Evolutionary conservation across 2,329 filamentous ascomycete genomes (phyloP), one percentile per base, ranked within the genome.

Genomic region (Alternaria sp.): DNA sequence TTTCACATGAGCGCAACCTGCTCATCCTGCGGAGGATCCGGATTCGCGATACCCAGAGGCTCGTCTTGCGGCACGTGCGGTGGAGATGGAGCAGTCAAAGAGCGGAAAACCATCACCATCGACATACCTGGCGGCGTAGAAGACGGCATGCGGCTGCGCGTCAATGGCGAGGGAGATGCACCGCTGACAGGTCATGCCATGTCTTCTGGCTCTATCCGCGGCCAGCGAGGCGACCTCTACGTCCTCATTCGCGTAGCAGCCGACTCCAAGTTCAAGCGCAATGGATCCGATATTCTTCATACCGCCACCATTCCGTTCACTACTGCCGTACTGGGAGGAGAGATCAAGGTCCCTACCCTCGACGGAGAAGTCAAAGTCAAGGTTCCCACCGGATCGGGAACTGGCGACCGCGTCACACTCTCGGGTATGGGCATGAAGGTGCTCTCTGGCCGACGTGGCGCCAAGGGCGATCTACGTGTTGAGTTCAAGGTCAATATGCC

Each of bases 1-100:
- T 98, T 99, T 80, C 94, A 98, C 80, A 94, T 99, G 89, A 92
- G 91, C 4, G 92, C 91, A 61, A 96, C 93, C 1, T 99, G 95
- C 78, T 84, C 86, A 21, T 81, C 87, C 34, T 99, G 95, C 76
- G 88, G 88, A 51, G 95, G 95, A 3, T 88, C 86, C 42, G 95
- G 95, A 46, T 82, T 88, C 51, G 84, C 85, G 2, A 89, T 92
- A 33, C 93, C 95, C 2, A 87, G 85, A 67, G 92, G 92, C 42
- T 89, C 88, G 10, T 91, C 96, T 72, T 99, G 95, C 79, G 82
- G 84, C 57, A 85, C 87, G 0, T 99, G 95, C 77, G 81, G 83
- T 59, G 95, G 95, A 36, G 88, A 92, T 54, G 95, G 95, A 44
- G 93, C 96, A 14, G 86, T 92, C 34, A 85, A 92, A 68, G 92